These are phyloP conservation scores for Arachnopeziza araneosa DNA, from an alignment of 2,329 filamentous ascomycete genomes.

Conservation along the genomic window DNA sequence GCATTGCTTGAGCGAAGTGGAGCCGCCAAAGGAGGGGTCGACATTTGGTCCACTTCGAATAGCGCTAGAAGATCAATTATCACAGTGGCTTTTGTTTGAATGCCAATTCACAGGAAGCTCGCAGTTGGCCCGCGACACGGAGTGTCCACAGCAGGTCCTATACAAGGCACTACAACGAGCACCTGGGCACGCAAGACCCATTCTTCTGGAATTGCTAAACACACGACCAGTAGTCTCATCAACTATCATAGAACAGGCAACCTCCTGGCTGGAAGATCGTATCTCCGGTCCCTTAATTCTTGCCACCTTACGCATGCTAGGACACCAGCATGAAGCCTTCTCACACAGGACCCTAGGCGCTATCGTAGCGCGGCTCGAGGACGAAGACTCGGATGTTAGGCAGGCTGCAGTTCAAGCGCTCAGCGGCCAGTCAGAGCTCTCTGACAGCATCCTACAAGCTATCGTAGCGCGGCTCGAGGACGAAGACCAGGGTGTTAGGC, in stretches of 20 bases:
- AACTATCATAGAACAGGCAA: not conserved
- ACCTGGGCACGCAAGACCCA: not conserved
- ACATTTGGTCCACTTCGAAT: not conserved
- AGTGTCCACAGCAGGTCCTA: not conserved
- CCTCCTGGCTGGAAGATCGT: too few species aligned
- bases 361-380: too few species aligned
- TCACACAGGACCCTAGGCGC: too few species aligned
- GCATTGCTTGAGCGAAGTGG: not conserved
- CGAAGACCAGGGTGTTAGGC: too few species aligned
- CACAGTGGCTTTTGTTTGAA: not conserved
- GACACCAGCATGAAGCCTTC: too few species aligned
- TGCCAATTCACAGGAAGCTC: not conserved
- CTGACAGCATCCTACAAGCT: too few species aligned
- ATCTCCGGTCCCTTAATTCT: too few species aligned
- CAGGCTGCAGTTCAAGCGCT: too few species aligned
- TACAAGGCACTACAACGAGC: not conserved
- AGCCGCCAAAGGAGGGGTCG: not conserved
- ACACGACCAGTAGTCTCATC: not conserved
- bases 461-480: too few species aligned
- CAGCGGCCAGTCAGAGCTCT: too few species aligned
- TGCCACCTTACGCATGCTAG: too few species aligned
- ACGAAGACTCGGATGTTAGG: too few species aligned
- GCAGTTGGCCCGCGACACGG: not conserved
- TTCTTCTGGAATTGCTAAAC: not conserved
- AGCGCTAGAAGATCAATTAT: not conserved